phyloP scores from a whole-genome alignment of 768 basidiomycete genomes.

The Phaffia tasmanica region DNA sequence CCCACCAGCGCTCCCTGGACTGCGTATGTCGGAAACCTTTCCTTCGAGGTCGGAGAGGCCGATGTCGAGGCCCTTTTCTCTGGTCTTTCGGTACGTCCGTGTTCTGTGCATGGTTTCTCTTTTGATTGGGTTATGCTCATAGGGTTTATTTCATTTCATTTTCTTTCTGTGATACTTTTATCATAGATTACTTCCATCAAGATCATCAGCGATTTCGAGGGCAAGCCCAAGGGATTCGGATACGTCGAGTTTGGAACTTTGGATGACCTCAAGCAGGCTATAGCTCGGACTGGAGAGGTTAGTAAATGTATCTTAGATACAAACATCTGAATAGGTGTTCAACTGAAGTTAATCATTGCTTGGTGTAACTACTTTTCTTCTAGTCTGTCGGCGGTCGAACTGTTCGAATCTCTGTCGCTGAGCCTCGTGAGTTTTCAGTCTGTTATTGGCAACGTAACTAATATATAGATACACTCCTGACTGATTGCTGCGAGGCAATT shows the following conservation, averaged over 20 bases:
- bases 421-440: conserved; percentile 63
- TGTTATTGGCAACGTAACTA: neutral
- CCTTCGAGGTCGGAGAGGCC: conserved; percentile 76
- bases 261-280: conserved; percentile 72
- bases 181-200: conserved; percentile 68
- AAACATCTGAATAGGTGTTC: neutral
- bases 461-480: neutral
- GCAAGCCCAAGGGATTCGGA: conserved; percentile 94
- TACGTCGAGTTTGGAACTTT: conserved; percentile 89
- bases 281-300: conserved; percentile 60
- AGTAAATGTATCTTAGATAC: conserved; percentile 32
- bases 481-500: neutral
- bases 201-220: conserved; percentile 84
- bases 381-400: conserved; percentile 65
- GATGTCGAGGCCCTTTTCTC: conserved; percentile 75
- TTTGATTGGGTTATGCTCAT: neutral
- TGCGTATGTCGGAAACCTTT: conserved; percentile 89
- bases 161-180: neutral
- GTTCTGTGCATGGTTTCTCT: neutral
- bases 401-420: conserved; percentile 86
- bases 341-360: neutral
- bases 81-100: conserved; percentile 27
- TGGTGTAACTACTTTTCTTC: neutral
- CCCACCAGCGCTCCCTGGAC: conserved; percentile 90
- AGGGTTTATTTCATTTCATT: neutral